A percentile compares a stretch with the other conserved stretches of the same genome.
Conservation (phyloP, 2,329 filamentous ascomycete species). For the Eurotiales sp. region DNA sequence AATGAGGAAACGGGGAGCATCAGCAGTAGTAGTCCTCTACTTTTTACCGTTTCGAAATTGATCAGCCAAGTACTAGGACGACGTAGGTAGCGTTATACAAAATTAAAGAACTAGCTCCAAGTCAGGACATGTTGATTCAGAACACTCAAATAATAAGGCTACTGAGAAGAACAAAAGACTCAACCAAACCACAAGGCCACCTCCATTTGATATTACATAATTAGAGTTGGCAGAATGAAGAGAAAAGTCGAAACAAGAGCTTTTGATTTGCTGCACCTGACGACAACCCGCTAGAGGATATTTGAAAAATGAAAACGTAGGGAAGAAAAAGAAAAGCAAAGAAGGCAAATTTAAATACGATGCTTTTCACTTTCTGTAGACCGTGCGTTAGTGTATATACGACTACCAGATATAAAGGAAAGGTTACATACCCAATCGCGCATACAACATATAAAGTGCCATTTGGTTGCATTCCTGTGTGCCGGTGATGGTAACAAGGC, state of each 20-base stretch:
- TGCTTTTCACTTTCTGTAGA: constrained; percentile 70
- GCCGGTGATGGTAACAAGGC: constrained; percentile 93
- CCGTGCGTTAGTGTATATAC: constrained; percentile 15
- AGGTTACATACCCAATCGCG: constrained; percentile 72
- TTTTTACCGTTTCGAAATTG: too few relatives aligned
- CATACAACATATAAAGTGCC: constrained; percentile 99
- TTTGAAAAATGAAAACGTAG: too few relatives aligned
- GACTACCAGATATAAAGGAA: background rate
- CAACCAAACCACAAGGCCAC: constrained; percentile 6
- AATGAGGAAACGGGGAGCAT: background rate
- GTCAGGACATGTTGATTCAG: background rate
- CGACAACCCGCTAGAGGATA: constrained; percentile 8
- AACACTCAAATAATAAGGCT: background rate
- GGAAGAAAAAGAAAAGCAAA: constrained; percentile 8
- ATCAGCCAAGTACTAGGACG: too few relatives aligned
- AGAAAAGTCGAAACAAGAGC: constrained; percentile 8
- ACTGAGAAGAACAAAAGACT: background rate
- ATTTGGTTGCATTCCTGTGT: constrained; percentile 99
- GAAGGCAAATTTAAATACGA: constrained; percentile 50
- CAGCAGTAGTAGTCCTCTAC: background rate
- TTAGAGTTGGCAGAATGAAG: constrained; percentile 5
- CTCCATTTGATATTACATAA: constrained; percentile 10
- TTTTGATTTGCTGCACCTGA: constrained; percentile 9
- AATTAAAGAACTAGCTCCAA: background rate
- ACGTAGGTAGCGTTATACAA: constrained; percentile 5